Evolutionary conservation across 495 filamentous ascomycete genomes (phyloP).

Genomic region (Immersiella caudata): DNA sequence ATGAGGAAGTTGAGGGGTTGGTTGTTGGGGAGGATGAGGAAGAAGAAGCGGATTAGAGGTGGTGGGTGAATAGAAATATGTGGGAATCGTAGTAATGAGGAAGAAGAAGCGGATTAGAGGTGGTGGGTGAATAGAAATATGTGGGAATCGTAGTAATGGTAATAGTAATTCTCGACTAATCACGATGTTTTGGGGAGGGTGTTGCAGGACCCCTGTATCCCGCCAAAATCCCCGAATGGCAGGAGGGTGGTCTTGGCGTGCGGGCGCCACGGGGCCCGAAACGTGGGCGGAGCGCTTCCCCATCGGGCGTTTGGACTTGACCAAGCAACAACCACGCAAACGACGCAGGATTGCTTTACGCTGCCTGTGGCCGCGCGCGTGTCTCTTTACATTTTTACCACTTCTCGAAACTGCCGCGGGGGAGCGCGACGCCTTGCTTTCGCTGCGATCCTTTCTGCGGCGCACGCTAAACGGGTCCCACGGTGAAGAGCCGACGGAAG

Average conservation of each 20-base stretch:
- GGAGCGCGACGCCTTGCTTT: background rate
- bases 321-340: background rate
- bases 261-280: background rate
- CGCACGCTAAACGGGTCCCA: background rate
- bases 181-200: background rate
- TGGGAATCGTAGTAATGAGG: background rate
- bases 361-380: background rate
- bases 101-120: background rate
- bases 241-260: background rate
- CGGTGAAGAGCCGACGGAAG: background rate
- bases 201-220: background rate
- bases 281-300: no score
- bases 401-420: background rate
- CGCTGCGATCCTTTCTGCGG: background rate
- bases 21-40: background rate
- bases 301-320: background rate
- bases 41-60: background rate
- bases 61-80: background rate
- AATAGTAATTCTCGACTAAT: background rate
- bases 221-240: background rate
- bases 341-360: background rate
- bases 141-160: background rate
- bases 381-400: background rate
- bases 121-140: background rate
- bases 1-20: slow-evolving; percentile 21